Evolutionary conservation across 1,139 yeast species (phyloP), one percentile per base, ranked within the genome.

Genomic region (Pichia sp.): DNA sequence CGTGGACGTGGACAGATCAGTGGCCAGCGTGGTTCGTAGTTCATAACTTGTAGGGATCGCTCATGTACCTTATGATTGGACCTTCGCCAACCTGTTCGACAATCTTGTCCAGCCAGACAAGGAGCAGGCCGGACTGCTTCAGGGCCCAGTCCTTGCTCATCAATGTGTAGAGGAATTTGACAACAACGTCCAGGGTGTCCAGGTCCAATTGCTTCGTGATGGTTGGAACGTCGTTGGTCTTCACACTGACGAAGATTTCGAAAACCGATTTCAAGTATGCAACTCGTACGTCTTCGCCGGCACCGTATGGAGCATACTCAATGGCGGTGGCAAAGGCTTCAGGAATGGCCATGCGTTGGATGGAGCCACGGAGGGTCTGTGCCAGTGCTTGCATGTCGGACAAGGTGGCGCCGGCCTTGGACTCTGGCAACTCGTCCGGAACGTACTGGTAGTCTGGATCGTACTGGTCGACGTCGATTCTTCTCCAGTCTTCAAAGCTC

Each of bases 101-200:
- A 22, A 94, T 79, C 68, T 89, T 90, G 59, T 93, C 98, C 63
- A 85, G 89, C 99, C 99, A 94, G 34, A 83, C 77, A 61, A 94
- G 78, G 59, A 94, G 68, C 46, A 84, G 74, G 40, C 96, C 96
- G 19, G 97, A 96, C 58, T 85, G 90, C 58, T 86, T 87, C 56
- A 90, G 89, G 5, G 94, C 89, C 57, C 81, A 81, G 27, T 81
- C 75, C 10, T 84, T 71, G 35, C 82, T 73, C 96, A 94, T 89
- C 39, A 89, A 90, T 61, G 84, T 85, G 69, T 91, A 94, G 52
- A 93, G 72, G 66, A 87, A 88, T 67, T 93, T 93, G 50, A 91
- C 73, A 62, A 94, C 78, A 8, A 80, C 82, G 59, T 87, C 95
- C 55, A 84, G 87, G 62, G 89, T 87, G 50, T 79, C 83, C 19